Evolutionary conservation across 768 basidiomycete species (phyloP).

Genomic region (Auriscalpium microsporum): DNA sequence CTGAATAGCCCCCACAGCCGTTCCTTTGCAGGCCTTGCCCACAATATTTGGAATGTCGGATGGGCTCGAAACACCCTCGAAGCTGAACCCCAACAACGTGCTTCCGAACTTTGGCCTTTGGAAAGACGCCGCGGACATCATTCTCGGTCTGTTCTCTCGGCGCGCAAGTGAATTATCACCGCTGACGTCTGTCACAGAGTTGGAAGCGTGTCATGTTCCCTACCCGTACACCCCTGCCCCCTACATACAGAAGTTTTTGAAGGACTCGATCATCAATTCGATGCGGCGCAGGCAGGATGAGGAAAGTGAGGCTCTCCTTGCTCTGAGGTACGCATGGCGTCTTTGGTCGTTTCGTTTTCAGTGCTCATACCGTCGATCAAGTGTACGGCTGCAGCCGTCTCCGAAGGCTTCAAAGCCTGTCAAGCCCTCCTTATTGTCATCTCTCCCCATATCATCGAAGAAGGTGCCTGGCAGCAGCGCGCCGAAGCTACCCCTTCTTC

Average conservation of each 20-base stretch:
- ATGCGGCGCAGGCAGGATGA: no score
- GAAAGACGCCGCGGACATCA: neutral
- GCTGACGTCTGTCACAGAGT: neutral
- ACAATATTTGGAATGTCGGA: neutral
- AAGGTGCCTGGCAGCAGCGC: no score
- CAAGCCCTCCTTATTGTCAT: no score
- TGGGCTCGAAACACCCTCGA: neutral
- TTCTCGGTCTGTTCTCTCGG: neutral
- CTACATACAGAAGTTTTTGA: neutral
- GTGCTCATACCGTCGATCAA: no score
- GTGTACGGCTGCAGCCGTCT: no score
- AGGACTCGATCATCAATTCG: neutral
- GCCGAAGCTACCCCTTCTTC: no score
- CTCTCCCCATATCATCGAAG: no score
- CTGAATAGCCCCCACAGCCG: neutral
- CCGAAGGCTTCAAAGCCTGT: no score
- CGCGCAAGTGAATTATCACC: neutral
- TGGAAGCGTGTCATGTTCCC: neutral
- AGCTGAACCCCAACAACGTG: neutral
- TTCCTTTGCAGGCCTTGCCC: neutral
- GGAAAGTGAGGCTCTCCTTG: no score
- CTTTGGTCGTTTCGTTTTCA: no score
- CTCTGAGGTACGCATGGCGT: no score
- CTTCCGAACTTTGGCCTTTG: neutral
- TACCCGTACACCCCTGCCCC: neutral